Conservation (phyloP, 1,284 basidiomycete genomes). For the Xanthoconium separans region DNA sequence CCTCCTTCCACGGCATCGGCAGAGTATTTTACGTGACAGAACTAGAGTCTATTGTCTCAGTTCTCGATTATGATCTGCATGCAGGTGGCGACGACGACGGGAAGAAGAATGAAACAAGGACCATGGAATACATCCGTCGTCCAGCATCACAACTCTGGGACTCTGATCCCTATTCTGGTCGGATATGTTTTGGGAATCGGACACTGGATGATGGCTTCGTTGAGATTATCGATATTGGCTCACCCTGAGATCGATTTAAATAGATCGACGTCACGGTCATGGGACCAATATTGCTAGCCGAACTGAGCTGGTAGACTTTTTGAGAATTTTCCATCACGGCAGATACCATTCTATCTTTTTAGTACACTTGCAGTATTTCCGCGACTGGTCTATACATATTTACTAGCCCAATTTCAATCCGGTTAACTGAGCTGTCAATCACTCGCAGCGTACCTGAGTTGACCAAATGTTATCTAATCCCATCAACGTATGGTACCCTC, state of each 20-base stretch:
- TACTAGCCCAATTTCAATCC: too few relatives aligned
- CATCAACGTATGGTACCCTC: background rate
- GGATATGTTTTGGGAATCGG: background rate
- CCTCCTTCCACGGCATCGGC: background rate
- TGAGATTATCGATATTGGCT: background rate
- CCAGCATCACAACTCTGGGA: background rate
- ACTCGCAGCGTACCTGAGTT: too few relatives aligned
- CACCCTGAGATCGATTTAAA: too few relatives aligned
- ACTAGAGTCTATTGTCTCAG: background rate
- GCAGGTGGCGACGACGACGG: background rate
- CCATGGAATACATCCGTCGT: background rate
- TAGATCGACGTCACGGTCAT: too few relatives aligned
- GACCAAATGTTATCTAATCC: slow-evolving; percentile 17
- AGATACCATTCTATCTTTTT: too few relatives aligned
- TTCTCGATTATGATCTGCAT: background rate
- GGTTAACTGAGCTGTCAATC: too few relatives aligned
- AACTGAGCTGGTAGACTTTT: too few relatives aligned
- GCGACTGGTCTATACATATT: too few relatives aligned
- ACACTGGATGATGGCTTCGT: background rate
- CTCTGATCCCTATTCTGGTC: background rate
- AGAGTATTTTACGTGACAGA: background rate
- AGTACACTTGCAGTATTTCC: too few relatives aligned
- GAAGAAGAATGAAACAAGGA: background rate
- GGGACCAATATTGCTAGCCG: too few relatives aligned
- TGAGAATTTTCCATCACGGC: too few relatives aligned